Base-by-base conservation (phyloP, 2,329 filamentous ascomycete species). In the Exophiala spinifera region DNA sequence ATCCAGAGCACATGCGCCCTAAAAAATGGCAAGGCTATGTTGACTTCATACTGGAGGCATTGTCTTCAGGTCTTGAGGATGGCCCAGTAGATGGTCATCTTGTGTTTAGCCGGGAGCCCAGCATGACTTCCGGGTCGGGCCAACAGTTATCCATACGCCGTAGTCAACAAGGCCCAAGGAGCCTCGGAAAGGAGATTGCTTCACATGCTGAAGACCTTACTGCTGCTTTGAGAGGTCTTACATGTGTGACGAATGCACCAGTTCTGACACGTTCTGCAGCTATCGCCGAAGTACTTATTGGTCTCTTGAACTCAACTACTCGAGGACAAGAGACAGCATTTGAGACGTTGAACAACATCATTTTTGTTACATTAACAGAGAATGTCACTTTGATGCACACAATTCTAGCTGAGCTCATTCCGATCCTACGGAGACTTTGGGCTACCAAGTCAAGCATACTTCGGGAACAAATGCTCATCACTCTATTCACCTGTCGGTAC, bases 371-470 rank as follows among this genome's bases (percentile, higher is more conserved):
- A 2, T 79, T 88, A 52, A 82, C 85, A 44, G 88, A 96, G 64
- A 81, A 88, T 57, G 77, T 85, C 13, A 69, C 76, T 0, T 76
- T 90, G 49, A 82, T 86, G 2, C 80, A 80, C 60, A 76, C 74
- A 31, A 73, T 86, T 34, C 78, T 87, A 14, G 73, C 76, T 51
- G 77, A 81, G 5, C 68, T 91, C 6, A 66, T 96, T 20, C 87
- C 89, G 1, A 70, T 91, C 42, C 83, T 96, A 60, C 82, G 81
- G 51, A 79, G 82, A 46, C 83, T 90, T 73, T 99, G 92, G 91
- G 46, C 51, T 60, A 79, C 81, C n/a, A 88, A 87, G 62, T 80
- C 82, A 43, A 71, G 79, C 21, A 79, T 80, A 13, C 62, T 94
- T 46, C 84, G 86, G 62, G 88, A 92, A 60, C 89, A 91, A 68